Conservation (phyloP, 2,329 filamentous ascomycete genomes). For the Pestalotiopsis sp. region DNA sequence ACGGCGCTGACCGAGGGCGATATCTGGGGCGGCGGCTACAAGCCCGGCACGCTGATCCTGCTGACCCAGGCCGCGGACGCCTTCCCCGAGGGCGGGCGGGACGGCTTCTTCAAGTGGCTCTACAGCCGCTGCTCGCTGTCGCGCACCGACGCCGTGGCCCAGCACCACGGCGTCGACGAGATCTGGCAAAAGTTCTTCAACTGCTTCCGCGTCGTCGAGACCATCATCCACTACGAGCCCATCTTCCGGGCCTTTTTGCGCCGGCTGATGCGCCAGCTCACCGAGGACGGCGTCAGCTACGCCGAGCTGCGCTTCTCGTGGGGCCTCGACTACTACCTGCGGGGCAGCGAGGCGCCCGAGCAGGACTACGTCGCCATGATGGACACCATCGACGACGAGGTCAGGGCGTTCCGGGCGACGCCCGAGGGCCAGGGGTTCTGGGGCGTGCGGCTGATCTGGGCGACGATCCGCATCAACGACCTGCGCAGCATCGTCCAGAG, state of each 20-base stretch:
- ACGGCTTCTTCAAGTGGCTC: constrained; percentile 78
- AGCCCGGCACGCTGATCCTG: constrained; percentile 58
- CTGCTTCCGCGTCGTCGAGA: constrained; percentile 73
- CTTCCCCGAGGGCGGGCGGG: constrained; percentile 72
- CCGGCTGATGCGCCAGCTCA: constrained; percentile 68
- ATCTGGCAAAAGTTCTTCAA: constrained; percentile 82
- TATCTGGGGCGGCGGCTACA: constrained; percentile 71
- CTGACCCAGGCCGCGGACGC: constrained; percentile 65
- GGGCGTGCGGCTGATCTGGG: constrained; percentile 86
- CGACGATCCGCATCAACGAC: constrained; percentile 64
- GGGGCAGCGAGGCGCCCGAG: constrained; percentile 67
- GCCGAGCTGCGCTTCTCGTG: constrained; percentile 80
- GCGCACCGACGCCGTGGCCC: constrained; percentile 70
- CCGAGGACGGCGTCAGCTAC: constrained; percentile 83
- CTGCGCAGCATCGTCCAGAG: constrained; percentile 70
- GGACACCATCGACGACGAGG: constrained; percentile 73
- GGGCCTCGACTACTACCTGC: constrained; percentile 67
- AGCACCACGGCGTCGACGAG: constrained; percentile 81
- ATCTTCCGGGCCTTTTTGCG: constrained; percentile 79
- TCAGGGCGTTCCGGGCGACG: constrained; percentile 72
- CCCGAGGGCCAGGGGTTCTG: constrained; percentile 77
- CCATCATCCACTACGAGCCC: constrained; percentile 85
- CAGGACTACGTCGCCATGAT: constrained; percentile 71
- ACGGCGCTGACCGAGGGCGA: constrained; percentile 43
- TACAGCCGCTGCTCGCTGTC: constrained; percentile 73